Evolutionary conservation across 495 filamentous ascomycete genomes (phyloP).

Genomic region (Tuber indicum): DNA sequence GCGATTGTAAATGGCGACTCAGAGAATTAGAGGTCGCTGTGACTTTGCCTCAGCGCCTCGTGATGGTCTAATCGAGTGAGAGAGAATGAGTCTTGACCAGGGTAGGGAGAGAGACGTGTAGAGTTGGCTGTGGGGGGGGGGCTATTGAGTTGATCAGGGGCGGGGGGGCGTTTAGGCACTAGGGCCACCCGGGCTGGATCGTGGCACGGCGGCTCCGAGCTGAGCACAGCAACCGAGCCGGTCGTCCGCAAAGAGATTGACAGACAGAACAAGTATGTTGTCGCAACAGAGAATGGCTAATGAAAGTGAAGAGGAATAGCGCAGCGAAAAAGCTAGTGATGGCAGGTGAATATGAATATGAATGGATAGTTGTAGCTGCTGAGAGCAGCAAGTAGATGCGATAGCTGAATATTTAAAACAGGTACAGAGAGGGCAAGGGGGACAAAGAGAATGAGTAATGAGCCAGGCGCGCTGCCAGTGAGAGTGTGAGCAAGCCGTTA

Average conservation of each 20-base stretch:
- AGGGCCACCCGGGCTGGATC: constrained; percentile 30
- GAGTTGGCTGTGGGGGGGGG: constrained; percentile 6
- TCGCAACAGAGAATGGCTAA: background rate
- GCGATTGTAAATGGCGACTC: constrained; percentile 39
- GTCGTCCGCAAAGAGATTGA: background rate
- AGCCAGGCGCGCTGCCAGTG: constrained; percentile 23
- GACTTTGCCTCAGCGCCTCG: constrained; percentile 36
- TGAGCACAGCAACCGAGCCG: background rate
- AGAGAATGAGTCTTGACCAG: constrained; percentile 30
- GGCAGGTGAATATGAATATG: constrained; percentile 6
- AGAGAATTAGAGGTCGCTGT: constrained; percentile 21
- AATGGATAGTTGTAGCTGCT: constrained; percentile 36
- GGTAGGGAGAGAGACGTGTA: constrained; percentile 9
- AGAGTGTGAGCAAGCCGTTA: constrained; percentile 31
- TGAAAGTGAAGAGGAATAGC: background rate
- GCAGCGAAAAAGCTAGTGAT: background rate
- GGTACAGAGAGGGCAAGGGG: constrained; percentile 14
- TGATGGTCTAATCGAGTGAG: constrained; percentile 28
- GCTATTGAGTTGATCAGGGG: constrained; percentile 25
- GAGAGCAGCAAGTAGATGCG: constrained; percentile 41
- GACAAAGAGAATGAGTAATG: constrained; percentile 31
- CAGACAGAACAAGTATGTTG: background rate
- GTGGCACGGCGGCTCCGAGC: constrained; percentile 31
- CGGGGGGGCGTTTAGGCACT: constrained; percentile 28
- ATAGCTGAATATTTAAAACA: constrained; percentile 40